Evolutionary conservation across 2,329 filamentous ascomycete genomes (phyloP).

Genomic region (Colletotrichum falcatum): DNA sequence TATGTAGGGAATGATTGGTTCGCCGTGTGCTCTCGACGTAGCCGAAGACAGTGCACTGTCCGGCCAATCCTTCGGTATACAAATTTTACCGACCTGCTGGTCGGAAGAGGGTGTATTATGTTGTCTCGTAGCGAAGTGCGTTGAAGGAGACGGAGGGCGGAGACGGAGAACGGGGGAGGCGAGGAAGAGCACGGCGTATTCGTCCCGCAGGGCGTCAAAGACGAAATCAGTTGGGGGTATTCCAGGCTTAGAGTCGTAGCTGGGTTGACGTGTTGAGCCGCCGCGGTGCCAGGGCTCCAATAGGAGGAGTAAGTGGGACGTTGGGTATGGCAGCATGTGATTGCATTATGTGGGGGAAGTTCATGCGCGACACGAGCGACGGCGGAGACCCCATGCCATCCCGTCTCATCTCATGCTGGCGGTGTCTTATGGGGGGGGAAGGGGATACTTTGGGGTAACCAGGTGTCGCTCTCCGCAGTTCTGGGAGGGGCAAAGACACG

Average conservation of each 20-base stretch:
- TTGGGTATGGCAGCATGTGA: slow-evolving; percentile 38
- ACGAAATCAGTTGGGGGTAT: slow-evolving; percentile 19
- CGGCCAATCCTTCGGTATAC: not conserved
- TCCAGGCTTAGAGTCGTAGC: slow-evolving; percentile 13
- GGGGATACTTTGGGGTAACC: not conserved
- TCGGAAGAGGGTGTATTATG: slow-evolving; percentile 1
- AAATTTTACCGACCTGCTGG: not conserved
- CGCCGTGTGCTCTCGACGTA: not conserved
- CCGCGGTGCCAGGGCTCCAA: slow-evolving; percentile 37
- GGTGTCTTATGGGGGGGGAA: not conserved
- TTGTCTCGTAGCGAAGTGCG: not conserved
- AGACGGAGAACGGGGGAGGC: not conserved
- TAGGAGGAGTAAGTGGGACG: slow-evolving; percentile 32
- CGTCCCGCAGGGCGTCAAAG: slow-evolving; percentile 2
- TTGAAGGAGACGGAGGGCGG: not conserved
- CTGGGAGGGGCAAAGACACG: not conserved
- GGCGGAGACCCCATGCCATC: slow-evolving; percentile 5
- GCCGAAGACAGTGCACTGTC: not conserved
- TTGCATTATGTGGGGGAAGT: slow-evolving; percentile 39
- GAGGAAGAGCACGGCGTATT: not conserved
- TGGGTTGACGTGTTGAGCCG: slow-evolving; percentile 40
- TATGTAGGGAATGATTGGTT: not conserved
- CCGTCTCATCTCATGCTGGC: slow-evolving; percentile 8
- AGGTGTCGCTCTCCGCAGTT: not conserved
- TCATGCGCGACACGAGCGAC: slow-evolving; percentile 28